phyloP scores from a whole-genome alignment of 371 early-diverging fungal species.

The Dentiscutata heterogama region DNA sequence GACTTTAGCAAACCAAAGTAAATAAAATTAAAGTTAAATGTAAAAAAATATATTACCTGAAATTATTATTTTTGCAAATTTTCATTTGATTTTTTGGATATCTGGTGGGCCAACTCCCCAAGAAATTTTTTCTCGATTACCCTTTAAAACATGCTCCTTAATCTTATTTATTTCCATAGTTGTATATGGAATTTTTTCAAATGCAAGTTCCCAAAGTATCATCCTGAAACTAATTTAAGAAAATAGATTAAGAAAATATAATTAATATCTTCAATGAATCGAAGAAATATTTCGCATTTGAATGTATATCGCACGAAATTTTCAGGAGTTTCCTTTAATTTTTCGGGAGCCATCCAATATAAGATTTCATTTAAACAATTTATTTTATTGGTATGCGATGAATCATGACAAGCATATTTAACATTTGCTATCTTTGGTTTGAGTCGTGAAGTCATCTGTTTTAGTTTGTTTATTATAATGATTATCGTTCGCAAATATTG shows the following conservation, averaged over 20 bases:
- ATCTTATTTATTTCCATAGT: not conserved
- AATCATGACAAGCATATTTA: not conserved
- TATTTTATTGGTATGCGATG: not conserved
- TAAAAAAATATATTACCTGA: not conserved
- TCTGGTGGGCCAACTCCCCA: not conserved
- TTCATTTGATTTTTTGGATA: not conserved
- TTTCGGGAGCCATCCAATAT: slow-evolving; percentile 43
- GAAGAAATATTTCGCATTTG: slow-evolving; percentile 41
- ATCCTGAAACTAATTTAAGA: slow-evolving; percentile 22
- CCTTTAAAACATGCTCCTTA: not conserved
- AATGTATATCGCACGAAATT: not conserved
- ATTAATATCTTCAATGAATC: not conserved
- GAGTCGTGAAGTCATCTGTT: not conserved
- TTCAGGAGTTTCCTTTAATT: not conserved
- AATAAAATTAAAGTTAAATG: not conserved
- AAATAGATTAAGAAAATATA: not conserved
- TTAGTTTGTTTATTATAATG: not conserved
- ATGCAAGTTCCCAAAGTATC: slow-evolving; percentile 34
- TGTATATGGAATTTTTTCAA: slow-evolving; percentile 4
- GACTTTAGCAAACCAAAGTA: not conserved
- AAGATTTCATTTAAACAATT: not conserved
- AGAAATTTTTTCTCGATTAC: slow-evolving; percentile 1
- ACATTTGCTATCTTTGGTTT: slow-evolving; percentile 34
- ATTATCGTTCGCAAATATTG: not conserved
- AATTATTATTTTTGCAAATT: slow-evolving; percentile 3